These are phyloP conservation scores for Cafeteria roenbergensis DNA, from an alignment of 108 stramenopile genomes.

Conservation along the genomic window DNA sequence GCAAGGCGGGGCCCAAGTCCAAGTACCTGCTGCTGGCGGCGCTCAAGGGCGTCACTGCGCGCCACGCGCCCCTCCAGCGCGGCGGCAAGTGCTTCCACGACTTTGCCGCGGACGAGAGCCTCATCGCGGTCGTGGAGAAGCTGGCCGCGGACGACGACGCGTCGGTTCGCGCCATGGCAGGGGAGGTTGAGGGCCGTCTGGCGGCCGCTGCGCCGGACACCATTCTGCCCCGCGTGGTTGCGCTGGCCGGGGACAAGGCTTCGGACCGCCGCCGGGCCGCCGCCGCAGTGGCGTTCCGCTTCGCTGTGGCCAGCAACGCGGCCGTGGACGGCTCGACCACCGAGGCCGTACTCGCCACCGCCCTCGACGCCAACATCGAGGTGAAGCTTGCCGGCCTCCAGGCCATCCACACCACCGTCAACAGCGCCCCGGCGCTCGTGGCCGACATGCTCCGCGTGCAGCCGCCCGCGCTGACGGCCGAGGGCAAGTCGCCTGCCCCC, in stretches of 20 bases:
- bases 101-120: constrained; percentile 33
- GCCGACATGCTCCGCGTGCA: constrained; percentile 51
- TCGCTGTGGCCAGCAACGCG: no score
- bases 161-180: constrained; percentile 83
- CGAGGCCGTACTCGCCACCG: constrained; percentile 53
- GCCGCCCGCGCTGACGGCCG: constrained; percentile 52
- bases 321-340: no score
- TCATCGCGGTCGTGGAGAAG: constrained; percentile 64
- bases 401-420: constrained; percentile 78
- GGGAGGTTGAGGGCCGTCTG: constrained; percentile 80
- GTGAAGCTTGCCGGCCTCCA: constrained; percentile 68
- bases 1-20: constrained; percentile 50
- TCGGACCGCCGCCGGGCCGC: no score
- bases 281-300: no score
- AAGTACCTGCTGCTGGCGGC: constrained; percentile 80
- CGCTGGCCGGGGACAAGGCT: no score
- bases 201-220: constrained; percentile 52
- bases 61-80: constrained; percentile 44
- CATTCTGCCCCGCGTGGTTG: constrained; percentile 49
- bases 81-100: constrained; percentile 40
- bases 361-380: constrained; percentile 66
- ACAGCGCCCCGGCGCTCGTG: constrained; percentile 69
- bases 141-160: constrained; percentile 66
- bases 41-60: constrained; percentile 78
- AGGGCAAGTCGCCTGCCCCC: constrained; percentile 48